phyloP scores from a whole-genome alignment of 768 basidiomycete genomes.

The Boletus tylopilopsis region DNA sequence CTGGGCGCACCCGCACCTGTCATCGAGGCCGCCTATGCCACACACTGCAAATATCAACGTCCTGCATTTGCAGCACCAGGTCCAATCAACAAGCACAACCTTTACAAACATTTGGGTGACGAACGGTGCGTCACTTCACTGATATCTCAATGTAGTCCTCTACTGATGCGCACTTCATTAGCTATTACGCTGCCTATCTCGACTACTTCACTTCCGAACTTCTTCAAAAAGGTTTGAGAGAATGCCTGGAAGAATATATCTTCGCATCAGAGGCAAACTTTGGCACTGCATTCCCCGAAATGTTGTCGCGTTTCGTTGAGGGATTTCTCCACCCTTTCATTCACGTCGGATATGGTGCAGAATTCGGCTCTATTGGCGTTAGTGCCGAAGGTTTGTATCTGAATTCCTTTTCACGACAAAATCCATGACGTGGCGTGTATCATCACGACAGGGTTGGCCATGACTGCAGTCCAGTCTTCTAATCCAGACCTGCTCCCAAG shows the following conservation, averaged over 20 bases:
- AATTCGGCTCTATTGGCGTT: constrained; percentile 58
- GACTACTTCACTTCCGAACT: constrained; percentile 48
- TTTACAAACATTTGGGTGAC: constrained; percentile 55
- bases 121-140: constrained; percentile 37
- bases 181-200: constrained; percentile 58
- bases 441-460: constrained; percentile 56
- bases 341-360: constrained; percentile 58
- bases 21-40: constrained; percentile 41
- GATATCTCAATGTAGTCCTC: neutral
- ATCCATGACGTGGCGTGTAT: constrained; percentile 14
- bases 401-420: constrained; percentile 34
- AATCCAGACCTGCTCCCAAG: constrained; percentile 18
- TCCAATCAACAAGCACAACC: constrained; percentile 35
- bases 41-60: constrained; percentile 36
- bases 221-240: constrained; percentile 39
- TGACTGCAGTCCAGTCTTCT: constrained; percentile 36
- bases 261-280: constrained; percentile 50
- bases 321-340: constrained; percentile 65
- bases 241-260: constrained; percentile 52
- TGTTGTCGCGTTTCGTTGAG: constrained; percentile 54
- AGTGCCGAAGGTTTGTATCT: constrained; percentile 52
- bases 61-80: constrained; percentile 31
- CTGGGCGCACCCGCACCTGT: constrained; percentile 49
- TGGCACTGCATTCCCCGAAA: constrained; percentile 25
- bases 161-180: constrained; percentile 18